Conservation (phyloP, 306 rosid species). For the Heteromeles arbutifolia region DNA sequence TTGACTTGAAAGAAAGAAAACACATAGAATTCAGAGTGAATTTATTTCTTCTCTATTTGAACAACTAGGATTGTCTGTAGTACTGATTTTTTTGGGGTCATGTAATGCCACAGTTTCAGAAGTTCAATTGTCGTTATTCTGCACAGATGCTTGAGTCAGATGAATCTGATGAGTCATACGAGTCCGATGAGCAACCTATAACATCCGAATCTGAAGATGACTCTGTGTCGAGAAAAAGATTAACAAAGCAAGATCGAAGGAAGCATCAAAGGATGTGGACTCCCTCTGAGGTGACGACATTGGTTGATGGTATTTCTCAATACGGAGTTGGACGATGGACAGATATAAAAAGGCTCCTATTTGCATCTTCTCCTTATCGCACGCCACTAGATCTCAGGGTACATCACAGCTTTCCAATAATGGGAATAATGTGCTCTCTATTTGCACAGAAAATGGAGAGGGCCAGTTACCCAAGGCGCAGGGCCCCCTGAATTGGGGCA, state of each 20-base stretch:
- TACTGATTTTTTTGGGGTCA: not conserved
- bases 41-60: not conserved
- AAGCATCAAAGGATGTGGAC: constrained; percentile 97
- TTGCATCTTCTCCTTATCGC: constrained; percentile 65
- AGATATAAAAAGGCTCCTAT: constrained; percentile 60
- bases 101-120: not conserved
- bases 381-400: constrained; percentile 97
- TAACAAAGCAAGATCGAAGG: constrained; percentile 60
- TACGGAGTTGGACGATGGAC: constrained; percentile 97
- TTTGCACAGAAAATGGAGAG: not conserved
- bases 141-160: constrained; percentile 19
- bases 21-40: not conserved
- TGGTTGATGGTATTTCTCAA: constrained; percentile 92
- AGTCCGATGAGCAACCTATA: constrained; percentile 36
- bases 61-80: not conserved
- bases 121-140: not conserved
- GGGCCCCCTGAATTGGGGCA: not conserved
- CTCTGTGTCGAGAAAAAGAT: constrained; percentile 28
- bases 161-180: constrained; percentile 4
- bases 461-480: not conserved
- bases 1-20: not conserved
- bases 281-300: constrained; percentile 52
- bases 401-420: constrained; percentile 12
- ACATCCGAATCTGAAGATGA: constrained; percentile 45
- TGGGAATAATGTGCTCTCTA: not conserved